Base-by-base conservation (phyloP, 2,329 filamentous ascomycete genomes). In the Aspergillus sp. region DNA sequence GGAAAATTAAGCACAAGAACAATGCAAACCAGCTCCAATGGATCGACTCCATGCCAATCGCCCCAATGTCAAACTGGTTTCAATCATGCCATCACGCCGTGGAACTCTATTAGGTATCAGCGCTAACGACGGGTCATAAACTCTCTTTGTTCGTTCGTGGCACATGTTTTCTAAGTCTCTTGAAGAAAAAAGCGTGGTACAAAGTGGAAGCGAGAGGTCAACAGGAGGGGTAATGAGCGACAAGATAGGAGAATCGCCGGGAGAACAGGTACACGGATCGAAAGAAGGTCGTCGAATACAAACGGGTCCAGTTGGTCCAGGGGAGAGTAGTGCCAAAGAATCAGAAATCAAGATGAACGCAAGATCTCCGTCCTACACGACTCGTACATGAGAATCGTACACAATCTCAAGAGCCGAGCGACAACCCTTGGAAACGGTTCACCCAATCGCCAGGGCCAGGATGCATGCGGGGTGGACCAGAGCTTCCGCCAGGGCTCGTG, bases 361-460 rank as follows among this genome's bases (percentile, higher is more conserved):
- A 36, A 44, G 23, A 44, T 29, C 11, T 5, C 14, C 34, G 32
- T 34, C n/a, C 32, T 34, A 34, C 11, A 11, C 11, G n/a, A 9
- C 32, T 34, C n/a, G 32, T 34, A 34, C 32, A 34, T 7, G 4
- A n/a, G 16, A 38, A 21, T 3, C 14, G 20, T 41, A 44, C 3
- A 34, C n/a, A 48, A 47, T 21, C 10, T 70, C 58, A 78, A 58
- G 83, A 82, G 64, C 88, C 88, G 57, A 91, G 79, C 2, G 88
- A 91, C 16, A 91, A 74, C 9, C 87, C 83, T 67, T 91, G 87
- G 67, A 90, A 89, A 5, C 79, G 72, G 49, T 76, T 75, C 21
- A 80, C 73, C 86, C 87, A 89, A 46, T 88, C 85, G 45, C 78
- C 70, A 14, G 64, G 71, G 20, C 60, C 62, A 44, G 60, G 68